A percentile compares a stretch with the other conserved stretches of the same genome.
phyloP scores from a whole-genome alignment of 83 land plant species.

The Thuja plicata region DNA sequence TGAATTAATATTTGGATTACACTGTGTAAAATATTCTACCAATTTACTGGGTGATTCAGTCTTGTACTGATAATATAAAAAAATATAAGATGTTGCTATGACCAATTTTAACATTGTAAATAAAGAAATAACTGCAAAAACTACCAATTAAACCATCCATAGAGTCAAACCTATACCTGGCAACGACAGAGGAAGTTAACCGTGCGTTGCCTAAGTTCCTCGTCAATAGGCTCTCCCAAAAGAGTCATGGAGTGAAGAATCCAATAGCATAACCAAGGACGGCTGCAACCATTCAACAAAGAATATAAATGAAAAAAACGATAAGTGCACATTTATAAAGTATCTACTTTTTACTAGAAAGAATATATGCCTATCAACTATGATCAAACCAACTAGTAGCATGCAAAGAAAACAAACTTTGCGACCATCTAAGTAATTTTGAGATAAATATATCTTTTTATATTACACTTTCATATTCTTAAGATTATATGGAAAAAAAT shows the following conservation, averaged over 20 bases:
- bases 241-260: slow-evolving; percentile 87
- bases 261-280: slow-evolving; percentile 99
- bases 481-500: neutral
- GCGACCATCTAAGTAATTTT: neutral
- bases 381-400: neutral
- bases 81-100: neutral
- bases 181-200: slow-evolving; percentile 80
- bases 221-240: slow-evolving; percentile 55
- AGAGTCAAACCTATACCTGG: slow-evolving; percentile 50
- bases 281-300: slow-evolving; percentile 48
- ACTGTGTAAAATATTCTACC: neutral
- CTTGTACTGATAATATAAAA: neutral
- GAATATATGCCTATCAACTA: neutral
- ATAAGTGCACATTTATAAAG: neutral
- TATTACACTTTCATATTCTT: neutral
- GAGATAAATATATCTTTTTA: too few relatives aligned
- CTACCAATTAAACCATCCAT: neutral
- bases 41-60: neutral
- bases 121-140: neutral
- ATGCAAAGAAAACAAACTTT: neutral
- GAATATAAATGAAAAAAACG: neutral
- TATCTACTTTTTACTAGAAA: neutral
- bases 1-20: too few relatives aligned
- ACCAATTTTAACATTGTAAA: neutral
- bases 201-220: slow-evolving; percentile 34